Conservation (phyloP, 2,329 filamentous ascomycete species). For the Didymella exigua region DNA sequence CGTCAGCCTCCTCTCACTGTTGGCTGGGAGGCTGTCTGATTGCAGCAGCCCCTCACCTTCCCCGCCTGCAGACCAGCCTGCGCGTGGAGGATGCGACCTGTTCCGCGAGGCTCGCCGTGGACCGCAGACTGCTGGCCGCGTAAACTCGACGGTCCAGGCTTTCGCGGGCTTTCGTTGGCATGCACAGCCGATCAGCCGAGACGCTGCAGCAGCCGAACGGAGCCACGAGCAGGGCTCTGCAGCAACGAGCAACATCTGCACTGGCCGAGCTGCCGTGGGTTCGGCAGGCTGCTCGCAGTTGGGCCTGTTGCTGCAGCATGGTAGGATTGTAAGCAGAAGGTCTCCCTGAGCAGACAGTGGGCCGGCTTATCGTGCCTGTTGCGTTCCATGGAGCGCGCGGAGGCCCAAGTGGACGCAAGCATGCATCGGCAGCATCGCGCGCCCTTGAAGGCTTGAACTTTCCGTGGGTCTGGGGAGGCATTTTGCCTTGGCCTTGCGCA, state of each 20-base stretch:
- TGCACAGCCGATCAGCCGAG: slow-evolving; percentile 14
- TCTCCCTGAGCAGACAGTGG: slow-evolving; percentile 1
- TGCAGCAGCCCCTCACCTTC: slow-evolving; percentile 20
- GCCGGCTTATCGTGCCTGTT: slow-evolving; percentile 7
- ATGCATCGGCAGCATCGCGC: slow-evolving; percentile 8
- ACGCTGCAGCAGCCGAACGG: slow-evolving; percentile 1
- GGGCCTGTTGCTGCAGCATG: slow-evolving; percentile 3
- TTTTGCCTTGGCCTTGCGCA: slow-evolving; percentile 13
- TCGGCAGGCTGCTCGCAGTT: not conserved
- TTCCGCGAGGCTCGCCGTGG: slow-evolving; percentile 5
- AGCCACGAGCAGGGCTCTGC: not conserved
- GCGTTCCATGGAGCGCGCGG: slow-evolving; percentile 12
- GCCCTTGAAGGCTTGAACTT: not conserved
- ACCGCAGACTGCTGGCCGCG: not conserved
- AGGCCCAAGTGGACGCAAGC: slow-evolving; percentile 5
- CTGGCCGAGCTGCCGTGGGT: too few species aligned
- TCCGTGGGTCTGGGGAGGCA: slow-evolving; percentile 3
- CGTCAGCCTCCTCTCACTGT: slow-evolving; percentile 11
- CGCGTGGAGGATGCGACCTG: not conserved
- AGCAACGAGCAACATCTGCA: not conserved
- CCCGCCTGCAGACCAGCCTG: slow-evolving; percentile 9
- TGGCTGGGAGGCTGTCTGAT: slow-evolving; percentile 6
- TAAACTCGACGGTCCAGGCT: slow-evolving; percentile 8
- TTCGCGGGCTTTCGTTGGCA: slow-evolving; percentile 13
- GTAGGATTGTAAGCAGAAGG: not conserved